phyloP scores from a whole-genome alignment of 73 alveolate genomes.

The Paramecium caudatum region DNA sequence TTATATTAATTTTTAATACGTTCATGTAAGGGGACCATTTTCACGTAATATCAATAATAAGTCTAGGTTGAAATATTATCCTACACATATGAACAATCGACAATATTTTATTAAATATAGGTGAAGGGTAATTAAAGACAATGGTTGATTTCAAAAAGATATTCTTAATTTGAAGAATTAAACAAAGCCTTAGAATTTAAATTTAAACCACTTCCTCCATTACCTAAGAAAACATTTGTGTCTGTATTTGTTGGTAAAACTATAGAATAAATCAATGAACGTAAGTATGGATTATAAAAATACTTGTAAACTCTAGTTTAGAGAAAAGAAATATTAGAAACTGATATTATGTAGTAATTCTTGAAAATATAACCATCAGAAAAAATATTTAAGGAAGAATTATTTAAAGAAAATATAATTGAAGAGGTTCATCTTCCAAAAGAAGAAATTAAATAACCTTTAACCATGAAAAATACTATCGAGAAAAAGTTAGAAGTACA shows the following conservation, averaged over 20 bases:
- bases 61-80: neutral
- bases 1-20: too few relatives aligned
- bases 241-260: conserved; percentile 68
- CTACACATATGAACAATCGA: neutral
- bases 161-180: conserved; percentile 70
- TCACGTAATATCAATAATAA: too few relatives aligned
- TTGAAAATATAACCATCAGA: neutral
- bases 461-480: too few relatives aligned
- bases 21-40: too few relatives aligned
- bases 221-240: conserved; percentile 42
- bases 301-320: conserved; percentile 23
- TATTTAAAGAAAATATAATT: neutral
- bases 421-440: neutral
- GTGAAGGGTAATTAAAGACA: neutral
- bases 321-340: conserved; percentile 50
- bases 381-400: neutral
- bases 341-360: conserved; percentile 35
- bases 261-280: conserved; percentile 36
- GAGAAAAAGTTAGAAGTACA: too few relatives aligned
- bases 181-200: conserved; percentile 25
- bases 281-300: conserved; percentile 58
- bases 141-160: conserved; percentile 74
- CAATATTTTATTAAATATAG: conserved; percentile 12
- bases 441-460: too few relatives aligned
- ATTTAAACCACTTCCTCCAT: conserved; percentile 33